phyloP scores from a whole-genome alignment of 345 rosid species.

The Bruguiera parviflora region DNA sequence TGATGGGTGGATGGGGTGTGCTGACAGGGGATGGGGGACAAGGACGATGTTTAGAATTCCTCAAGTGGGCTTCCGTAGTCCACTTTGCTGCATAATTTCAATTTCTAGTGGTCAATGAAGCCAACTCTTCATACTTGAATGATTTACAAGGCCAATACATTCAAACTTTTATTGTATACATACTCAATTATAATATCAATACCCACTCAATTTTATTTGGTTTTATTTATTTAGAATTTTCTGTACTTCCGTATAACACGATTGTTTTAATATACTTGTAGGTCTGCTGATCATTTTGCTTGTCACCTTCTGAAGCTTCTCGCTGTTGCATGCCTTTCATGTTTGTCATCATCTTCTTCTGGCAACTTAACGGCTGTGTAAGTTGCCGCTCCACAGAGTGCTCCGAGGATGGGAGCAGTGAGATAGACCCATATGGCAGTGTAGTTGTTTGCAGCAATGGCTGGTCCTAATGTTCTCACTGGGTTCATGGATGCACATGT shows the following conservation, averaged over 20 bases:
- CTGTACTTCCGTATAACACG: background rate
- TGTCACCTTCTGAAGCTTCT: constrained; percentile 61
- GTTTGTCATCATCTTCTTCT: constrained; percentile 42
- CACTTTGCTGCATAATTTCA: background rate
- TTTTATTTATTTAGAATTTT: background rate
- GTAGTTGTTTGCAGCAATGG: constrained; percentile 77
- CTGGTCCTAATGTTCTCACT: constrained; percentile 82
- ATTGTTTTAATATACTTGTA: constrained; percentile 7
- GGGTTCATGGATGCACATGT: constrained; percentile 94
- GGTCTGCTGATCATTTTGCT: constrained; percentile 4
- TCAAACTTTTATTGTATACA: background rate
- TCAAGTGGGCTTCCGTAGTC: background rate
- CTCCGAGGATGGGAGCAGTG: constrained; percentile 78
- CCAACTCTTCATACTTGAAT: background rate
- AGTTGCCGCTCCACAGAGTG: constrained; percentile 75
- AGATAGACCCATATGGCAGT: constrained; percentile 83
- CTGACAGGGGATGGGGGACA: too few relatives aligned
- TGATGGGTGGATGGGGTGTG: too few relatives aligned
- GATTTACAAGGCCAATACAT: background rate
- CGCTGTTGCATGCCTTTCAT: constrained; percentile 29
- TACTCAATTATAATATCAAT: background rate
- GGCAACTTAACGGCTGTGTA: constrained; percentile 80
- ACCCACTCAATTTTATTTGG: background rate
- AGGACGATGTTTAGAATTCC: background rate
- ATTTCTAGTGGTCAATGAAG: background rate